A percentile compares a stretch with the other conserved stretches of the same genome.
Evolutionary conservation across 768 basidiomycete genomes (phyloP).

Genomic region (Suillus weaverae): DNA sequence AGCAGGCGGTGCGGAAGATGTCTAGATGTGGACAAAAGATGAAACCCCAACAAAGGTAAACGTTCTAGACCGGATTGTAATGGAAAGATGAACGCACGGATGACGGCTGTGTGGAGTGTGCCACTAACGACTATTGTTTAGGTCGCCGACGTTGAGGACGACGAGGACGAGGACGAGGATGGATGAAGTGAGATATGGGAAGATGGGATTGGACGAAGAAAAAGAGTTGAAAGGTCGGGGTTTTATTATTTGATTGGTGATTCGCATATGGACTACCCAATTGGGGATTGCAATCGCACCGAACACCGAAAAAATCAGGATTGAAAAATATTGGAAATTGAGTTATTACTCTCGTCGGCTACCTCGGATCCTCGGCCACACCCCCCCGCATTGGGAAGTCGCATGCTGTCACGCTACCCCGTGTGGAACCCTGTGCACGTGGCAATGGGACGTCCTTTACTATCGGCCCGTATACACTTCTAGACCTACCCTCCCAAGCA

Average conservation of each 20-base stretch:
- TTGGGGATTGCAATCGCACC: conserved; percentile 23
- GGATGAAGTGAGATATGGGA: conserved; percentile 25
- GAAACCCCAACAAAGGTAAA: conserved; percentile 20
- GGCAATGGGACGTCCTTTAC: conserved; percentile 6
- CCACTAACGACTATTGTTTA: not conserved
- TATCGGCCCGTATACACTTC: not conserved
- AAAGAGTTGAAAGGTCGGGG: conserved; percentile 28
- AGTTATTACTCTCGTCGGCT: conserved; percentile 32
- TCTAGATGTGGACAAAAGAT: conserved; percentile 10
- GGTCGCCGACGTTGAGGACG: conserved; percentile 1
- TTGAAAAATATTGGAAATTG: conserved; percentile 28
- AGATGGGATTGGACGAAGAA: conserved; percentile 25
- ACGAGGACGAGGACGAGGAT: conserved; percentile 10
- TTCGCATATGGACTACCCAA: conserved; percentile 30
- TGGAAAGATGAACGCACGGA: conserved; percentile 17
- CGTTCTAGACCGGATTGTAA: not conserved
- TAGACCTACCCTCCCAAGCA: not conserved
- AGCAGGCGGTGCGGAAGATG: conserved; percentile 3
- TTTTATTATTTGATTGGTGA: conserved; percentile 39
- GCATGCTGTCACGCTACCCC: conserved; percentile 28
- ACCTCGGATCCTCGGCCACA: conserved; percentile 35
- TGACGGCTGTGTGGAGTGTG: not conserved
- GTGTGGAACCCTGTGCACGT: conserved; percentile 15
- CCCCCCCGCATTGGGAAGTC: conserved; percentile 9
- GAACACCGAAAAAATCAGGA: conserved; percentile 27